A percentile compares a stretch with the other conserved stretches of the same genome.
Evolutionary conservation across 129 eudicot genomes (phyloP).

Genomic region (Pittosporum tobira): DNA sequence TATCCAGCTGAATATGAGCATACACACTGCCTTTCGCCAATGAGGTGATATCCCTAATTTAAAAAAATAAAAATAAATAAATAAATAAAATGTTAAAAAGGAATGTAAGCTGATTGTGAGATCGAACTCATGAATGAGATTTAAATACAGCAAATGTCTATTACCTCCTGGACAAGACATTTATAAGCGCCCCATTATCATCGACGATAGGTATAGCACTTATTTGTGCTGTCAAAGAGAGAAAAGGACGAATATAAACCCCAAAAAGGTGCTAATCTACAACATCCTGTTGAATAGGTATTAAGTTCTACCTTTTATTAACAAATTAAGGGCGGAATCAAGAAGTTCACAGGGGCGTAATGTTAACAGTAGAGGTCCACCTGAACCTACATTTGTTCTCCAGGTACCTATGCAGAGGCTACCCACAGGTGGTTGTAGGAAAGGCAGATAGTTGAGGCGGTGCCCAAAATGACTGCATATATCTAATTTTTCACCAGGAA

Average conservation of each 20-base stretch:
- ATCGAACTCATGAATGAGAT: neutral
- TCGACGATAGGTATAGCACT: slow-evolving; percentile 67
- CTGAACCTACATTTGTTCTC: slow-evolving; percentile 34
- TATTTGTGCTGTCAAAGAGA: slow-evolving; percentile 41
- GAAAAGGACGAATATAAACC: neutral
- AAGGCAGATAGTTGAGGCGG: slow-evolving; percentile 38
- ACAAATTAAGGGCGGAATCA: slow-evolving; percentile 38
- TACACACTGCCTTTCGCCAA: slow-evolving; percentile 46
- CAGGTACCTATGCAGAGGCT: slow-evolving; percentile 53
- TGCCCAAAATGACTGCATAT: slow-evolving; percentile 49
- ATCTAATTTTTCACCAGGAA: slow-evolving; percentile 27
- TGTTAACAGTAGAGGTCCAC: slow-evolving; percentile 29
- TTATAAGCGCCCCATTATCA: slow-evolving; percentile 36
- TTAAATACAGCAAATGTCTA: neutral
- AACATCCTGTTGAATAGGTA: neutral
- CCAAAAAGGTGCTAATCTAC: neutral
- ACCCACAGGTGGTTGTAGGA: slow-evolving; percentile 51
- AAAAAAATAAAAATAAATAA: no score
- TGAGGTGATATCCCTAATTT: slow-evolving; percentile 48
- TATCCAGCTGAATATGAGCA: slow-evolving; percentile 50
- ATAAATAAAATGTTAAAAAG: no score
- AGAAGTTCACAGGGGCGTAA: slow-evolving; percentile 34
- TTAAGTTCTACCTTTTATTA: slow-evolving; percentile 55
- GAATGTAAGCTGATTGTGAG: neutral
- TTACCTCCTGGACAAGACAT: slow-evolving; percentile 62